Percentiles rank a stretch among this genome's conserved stretches.
Evolutionary conservation across 495 filamentous ascomycete genomes (phyloP).

Genomic region (Umbilicaria muhlenbergii): DNA sequence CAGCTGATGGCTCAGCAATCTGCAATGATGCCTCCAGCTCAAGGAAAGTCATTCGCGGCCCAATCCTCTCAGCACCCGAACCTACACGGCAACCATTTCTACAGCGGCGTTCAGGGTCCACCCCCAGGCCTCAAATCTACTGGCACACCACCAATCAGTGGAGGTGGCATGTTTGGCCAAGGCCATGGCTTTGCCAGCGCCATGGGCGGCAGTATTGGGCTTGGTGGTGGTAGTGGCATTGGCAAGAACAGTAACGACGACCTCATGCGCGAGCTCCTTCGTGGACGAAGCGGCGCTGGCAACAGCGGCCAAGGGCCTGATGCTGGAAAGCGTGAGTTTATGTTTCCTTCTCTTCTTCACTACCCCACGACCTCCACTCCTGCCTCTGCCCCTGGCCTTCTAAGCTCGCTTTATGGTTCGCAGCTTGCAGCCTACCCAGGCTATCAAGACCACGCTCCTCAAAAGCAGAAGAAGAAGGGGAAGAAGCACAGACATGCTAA

Average conservation of each 20-base stretch:
- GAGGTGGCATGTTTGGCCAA: slow-evolving; percentile 62
- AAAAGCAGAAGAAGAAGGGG: slow-evolving; percentile 99
- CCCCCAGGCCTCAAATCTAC: slow-evolving; percentile 92
- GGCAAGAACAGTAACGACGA: slow-evolving; percentile 63
- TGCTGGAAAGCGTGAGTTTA: slow-evolving; percentile 86
- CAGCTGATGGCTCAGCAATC: slow-evolving; percentile 81
- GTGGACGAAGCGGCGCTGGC: slow-evolving; percentile 36
- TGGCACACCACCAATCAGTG: slow-evolving; percentile 72
- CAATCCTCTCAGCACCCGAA: slow-evolving; percentile 32
- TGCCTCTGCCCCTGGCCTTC: slow-evolving; percentile 74
- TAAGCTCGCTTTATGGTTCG: slow-evolving; percentile 78
- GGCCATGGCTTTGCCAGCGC: slow-evolving; percentile 55
- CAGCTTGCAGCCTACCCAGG: slow-evolving; percentile 72
- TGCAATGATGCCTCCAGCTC: slow-evolving; percentile 67
- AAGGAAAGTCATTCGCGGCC: slow-evolving; percentile 42
- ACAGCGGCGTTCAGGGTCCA: slow-evolving; percentile 65
- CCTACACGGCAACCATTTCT: slow-evolving; percentile 23
- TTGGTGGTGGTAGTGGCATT: slow-evolving; percentile 43
- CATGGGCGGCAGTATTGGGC: slow-evolving; percentile 46
- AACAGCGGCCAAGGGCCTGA: slow-evolving; percentile 53
- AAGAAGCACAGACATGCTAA: slow-evolving; percentile 99
- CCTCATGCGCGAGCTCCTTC: slow-evolving; percentile 64
- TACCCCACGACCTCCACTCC: slow-evolving; percentile 76
- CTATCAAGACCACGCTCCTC: slow-evolving; percentile 67
- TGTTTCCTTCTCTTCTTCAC: slow-evolving; percentile 66